phyloP scores from a whole-genome alignment of 192 early-diverging fungal genomes.

The Chytriomyces confervae region DNA sequence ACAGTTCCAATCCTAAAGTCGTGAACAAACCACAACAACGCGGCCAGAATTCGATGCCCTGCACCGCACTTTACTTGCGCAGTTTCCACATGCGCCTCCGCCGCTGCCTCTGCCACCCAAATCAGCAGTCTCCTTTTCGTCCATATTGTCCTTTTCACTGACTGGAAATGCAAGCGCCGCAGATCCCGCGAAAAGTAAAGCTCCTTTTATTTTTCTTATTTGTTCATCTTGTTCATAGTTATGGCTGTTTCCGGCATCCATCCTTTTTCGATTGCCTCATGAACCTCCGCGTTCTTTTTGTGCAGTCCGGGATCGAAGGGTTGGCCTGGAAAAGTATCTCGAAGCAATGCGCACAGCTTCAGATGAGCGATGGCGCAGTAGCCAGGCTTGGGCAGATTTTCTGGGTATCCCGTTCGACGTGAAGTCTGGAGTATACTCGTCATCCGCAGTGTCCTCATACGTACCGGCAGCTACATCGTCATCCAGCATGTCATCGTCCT shows the following conservation, averaged over 20 bases:
- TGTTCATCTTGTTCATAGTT: not conserved
- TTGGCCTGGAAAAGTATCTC: slow-evolving; percentile 80
- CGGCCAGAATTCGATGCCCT: slow-evolving; percentile 79
- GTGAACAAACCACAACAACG: slow-evolving; percentile 23
- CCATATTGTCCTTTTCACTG: not conserved
- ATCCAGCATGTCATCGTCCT: not conserved
- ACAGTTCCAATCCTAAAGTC: not conserved
- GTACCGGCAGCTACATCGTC: not conserved
- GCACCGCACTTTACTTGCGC: slow-evolving; percentile 60
- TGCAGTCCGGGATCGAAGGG: slow-evolving; percentile 69
- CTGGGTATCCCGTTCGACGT: slow-evolving; percentile 63
- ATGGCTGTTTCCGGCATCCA: not conserved
- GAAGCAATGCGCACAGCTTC: slow-evolving; percentile 69
- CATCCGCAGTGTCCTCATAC: not conserved
- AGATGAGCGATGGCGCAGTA: slow-evolving; percentile 80
- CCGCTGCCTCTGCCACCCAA: slow-evolving; percentile 77
- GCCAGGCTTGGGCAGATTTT: slow-evolving; percentile 77
- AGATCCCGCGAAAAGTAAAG: slow-evolving; percentile 51
- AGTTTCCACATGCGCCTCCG: slow-evolving; percentile 70
- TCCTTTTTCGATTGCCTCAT: too few relatives aligned
- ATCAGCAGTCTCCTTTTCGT: slow-evolving; percentile 59
- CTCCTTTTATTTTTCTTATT: not conserved
- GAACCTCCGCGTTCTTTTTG: not conserved
- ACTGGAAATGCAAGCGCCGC: slow-evolving; percentile 52
- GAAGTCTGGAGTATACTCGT: slow-evolving; percentile 18